A percentile compares a stretch with the other conserved stretches of the same genome.
phyloP scores from a whole-genome alignment of 2,329 filamentous ascomycete genomes.

The Calonectria honghensis region DNA sequence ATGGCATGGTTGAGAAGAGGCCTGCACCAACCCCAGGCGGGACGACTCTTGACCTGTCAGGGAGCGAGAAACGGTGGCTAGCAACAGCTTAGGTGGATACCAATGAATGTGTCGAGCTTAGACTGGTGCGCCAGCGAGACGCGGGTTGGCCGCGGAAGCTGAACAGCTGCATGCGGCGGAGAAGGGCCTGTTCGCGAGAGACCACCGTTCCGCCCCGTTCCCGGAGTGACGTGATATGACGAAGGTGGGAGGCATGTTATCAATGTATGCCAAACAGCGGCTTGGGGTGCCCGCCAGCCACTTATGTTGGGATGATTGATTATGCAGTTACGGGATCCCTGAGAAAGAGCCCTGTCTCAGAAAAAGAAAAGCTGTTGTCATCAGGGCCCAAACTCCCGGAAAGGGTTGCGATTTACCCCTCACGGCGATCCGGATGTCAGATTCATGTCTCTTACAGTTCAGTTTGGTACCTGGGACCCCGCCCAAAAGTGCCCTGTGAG shows the following conservation, averaged over 20 bases:
- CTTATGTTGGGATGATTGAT: constrained; percentile 16
- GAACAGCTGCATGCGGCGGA: constrained; percentile 32
- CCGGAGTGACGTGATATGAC: constrained; percentile 27
- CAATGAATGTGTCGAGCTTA: constrained; percentile 45
- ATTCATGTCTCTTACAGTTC: constrained; percentile 1
- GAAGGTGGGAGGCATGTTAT: constrained; percentile 6
- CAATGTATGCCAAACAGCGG: constrained; percentile 7
- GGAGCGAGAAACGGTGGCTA: constrained; percentile 16
- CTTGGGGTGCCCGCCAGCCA: background rate
- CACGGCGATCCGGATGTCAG: background rate
- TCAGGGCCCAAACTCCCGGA: background rate
- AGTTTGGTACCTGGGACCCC: background rate
- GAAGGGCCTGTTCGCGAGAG: constrained; percentile 23
- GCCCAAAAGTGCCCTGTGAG: background rate
- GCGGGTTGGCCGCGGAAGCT: constrained; percentile 30
- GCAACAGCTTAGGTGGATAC: constrained; percentile 33
- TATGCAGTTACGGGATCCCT: background rate
- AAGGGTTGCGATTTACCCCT: background rate
- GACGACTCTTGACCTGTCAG: constrained; percentile 15
- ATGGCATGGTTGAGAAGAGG: constrained; percentile 13
- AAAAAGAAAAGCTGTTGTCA: too few species aligned
- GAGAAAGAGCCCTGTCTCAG: background rate
- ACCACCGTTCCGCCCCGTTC: constrained; percentile 31
- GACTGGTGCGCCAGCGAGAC: constrained; percentile 43
- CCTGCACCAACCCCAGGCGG: constrained; percentile 15